A percentile compares a stretch with the other conserved stretches of the same genome.
phyloP scores from a whole-genome alignment of 164 flowering plant species.

The Vitis riparia region DNA sequence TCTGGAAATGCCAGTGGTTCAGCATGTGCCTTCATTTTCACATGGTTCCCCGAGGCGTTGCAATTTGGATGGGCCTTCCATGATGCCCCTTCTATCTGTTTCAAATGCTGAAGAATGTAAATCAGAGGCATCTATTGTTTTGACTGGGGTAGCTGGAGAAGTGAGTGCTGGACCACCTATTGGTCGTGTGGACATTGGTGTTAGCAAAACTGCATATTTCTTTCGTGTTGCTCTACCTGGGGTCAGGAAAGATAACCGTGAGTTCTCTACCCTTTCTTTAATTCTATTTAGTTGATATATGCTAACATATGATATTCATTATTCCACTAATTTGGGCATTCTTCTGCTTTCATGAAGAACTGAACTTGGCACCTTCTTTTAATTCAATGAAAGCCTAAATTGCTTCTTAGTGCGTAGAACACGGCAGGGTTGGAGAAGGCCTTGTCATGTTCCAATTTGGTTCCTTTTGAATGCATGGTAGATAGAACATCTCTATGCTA shows the following conservation, averaged over 20 bases:
- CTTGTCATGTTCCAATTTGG: not conserved
- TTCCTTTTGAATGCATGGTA: not conserved
- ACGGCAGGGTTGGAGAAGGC: too few relatives aligned
- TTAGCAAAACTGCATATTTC: conserved; percentile 47
- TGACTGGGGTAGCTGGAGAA: conserved; percentile 47
- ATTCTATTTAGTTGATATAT: not conserved
- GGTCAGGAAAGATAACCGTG: conserved; percentile 45
- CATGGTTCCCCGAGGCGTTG: not conserved
- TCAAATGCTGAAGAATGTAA: conserved; percentile 24
- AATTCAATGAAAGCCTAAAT: not conserved
- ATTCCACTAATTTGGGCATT: not conserved
- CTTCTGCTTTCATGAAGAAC: too few relatives aligned
- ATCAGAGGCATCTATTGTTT: conserved; percentile 5
- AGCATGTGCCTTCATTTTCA: not conserved
- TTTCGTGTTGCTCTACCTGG: conserved; percentile 72
- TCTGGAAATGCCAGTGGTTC: conserved; percentile 5
- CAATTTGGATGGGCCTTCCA: conserved; percentile 22
- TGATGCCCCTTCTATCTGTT: conserved; percentile 24
- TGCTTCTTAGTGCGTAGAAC: not conserved
- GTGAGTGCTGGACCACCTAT: conserved; percentile 54
- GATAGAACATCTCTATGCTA: not conserved
- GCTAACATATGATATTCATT: not conserved
- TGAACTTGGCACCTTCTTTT: too few relatives aligned
- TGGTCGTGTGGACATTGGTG: conserved; percentile 63
- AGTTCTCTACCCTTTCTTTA: conserved; percentile 2